phyloP scores from a whole-genome alignment of 164 flowering plant species.

The Pachysandra terminalis region DNA sequence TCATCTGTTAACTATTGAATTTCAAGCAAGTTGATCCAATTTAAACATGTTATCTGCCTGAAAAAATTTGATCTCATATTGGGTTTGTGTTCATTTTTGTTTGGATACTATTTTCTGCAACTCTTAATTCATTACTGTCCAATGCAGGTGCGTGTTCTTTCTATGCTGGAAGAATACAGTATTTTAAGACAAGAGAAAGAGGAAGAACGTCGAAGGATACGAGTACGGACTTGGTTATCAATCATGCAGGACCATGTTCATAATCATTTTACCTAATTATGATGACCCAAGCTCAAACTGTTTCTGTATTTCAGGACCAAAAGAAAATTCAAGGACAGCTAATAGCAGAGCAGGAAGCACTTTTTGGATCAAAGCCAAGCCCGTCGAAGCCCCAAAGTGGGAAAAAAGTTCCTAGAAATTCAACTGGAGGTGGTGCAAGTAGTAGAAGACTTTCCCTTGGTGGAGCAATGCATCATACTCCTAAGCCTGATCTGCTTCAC shows the following conservation, averaged over 20 bases:
- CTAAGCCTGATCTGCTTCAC: slow-evolving; percentile 32
- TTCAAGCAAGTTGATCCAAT: neutral
- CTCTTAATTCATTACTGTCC: neutral
- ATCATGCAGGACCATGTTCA: neutral
- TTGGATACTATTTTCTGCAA: neutral
- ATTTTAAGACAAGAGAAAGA: slow-evolving; percentile 77
- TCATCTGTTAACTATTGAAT: neutral
- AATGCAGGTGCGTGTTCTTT: slow-evolving; percentile 60
- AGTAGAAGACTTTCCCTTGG: slow-evolving; percentile 65
- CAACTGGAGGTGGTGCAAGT: slow-evolving; percentile 57
- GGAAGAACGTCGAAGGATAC: slow-evolving; percentile 65
- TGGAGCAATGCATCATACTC: slow-evolving; percentile 55
- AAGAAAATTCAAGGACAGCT: slow-evolving; percentile 76
- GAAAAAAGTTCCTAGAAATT: slow-evolving; percentile 56
- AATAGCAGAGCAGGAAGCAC: slow-evolving; percentile 70
- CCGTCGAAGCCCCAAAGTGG: slow-evolving; percentile 63
- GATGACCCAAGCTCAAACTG: neutral
- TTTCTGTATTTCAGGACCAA: slow-evolving; percentile 60
- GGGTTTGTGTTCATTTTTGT: no score
- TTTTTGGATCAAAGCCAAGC: slow-evolving; percentile 90
- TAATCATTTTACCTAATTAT: neutral
- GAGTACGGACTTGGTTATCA: slow-evolving; percentile 37
- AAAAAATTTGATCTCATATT: no score
- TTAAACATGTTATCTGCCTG: neutral
- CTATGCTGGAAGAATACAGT: slow-evolving; percentile 83